Base-by-base conservation (phyloP, 2,329 filamentous ascomycete genomes). In the Neoscytalidium dimidiatum region DNA sequence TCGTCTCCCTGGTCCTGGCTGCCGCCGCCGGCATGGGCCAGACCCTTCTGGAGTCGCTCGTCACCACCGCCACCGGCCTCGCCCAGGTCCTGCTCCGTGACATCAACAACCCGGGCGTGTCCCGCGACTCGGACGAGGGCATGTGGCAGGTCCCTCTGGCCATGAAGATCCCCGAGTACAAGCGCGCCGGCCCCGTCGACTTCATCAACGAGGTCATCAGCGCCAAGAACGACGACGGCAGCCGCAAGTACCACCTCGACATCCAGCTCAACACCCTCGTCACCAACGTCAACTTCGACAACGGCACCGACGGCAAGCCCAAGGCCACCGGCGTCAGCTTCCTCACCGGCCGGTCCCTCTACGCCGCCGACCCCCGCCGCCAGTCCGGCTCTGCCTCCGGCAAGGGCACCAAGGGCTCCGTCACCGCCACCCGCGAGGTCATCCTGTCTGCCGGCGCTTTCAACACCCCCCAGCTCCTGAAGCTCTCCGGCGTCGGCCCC, bases 221-320 rank as follows among this genome's bases (percentile, higher is more conserved):
- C 66, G 62, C 62, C 44, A 38, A 19, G 29, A 64, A 64, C 62
- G 62, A 49, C 21, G 62, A 64, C 7, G 62, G 62, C 52, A 57
- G 26, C 33, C 81, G 82, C 70, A 79, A 86, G 66, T 88, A 87
- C 71, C 83, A 81, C 48, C 82, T 89, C 1, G 84, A 87, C 66
- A 78, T 89, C 62, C 79, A 81, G 51, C 79, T 83, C 2, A 90
- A 90, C 76, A 86, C 83, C 38, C 78, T 91, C 53, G 90, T 86
- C 67, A 88, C 89, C 61, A 89, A 88, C 74, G 77, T 92, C 74
- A 80, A 80, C 41, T 90, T 89, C 68, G 88, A 90, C 41, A 84
- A 88, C 3, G 87, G 86, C 72, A 88, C 71, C 31, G 29, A 31
- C 9, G 49, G 48, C 38, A 64, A 38, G 41, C 62, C 62, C 43